A percentile compares a stretch with the other conserved stretches of the same genome.
Evolutionary conservation across 1,284 basidiomycete genomes (phyloP).

Genomic region (Quambalaria eucalypti): DNA sequence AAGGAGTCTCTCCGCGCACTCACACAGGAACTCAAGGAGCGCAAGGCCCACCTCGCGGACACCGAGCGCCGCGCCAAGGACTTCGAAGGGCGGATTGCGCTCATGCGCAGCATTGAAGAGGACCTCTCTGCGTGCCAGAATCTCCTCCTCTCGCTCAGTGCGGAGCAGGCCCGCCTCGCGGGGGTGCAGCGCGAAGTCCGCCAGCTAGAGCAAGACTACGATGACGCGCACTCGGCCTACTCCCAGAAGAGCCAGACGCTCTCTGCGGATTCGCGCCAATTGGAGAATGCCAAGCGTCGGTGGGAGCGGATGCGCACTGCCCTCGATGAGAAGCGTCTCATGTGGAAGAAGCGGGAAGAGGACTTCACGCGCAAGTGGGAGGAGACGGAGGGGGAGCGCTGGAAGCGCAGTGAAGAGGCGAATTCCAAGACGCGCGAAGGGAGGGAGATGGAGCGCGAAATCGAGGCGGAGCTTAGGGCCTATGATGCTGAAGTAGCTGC

Average conservation of each 20-base stretch:
- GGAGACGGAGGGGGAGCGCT: background rate
- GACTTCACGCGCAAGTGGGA: background rate
- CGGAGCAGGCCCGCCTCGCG: background rate
- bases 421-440: background rate
- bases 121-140: background rate
- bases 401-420: background rate
- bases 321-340: background rate
- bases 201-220: background rate
- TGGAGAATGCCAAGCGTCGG: background rate
- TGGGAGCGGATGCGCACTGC: background rate
- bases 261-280: background rate
- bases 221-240: background rate
- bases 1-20: background rate
- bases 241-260: background rate
- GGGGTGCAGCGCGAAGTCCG: background rate
- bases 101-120: background rate
- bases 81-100: background rate
- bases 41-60: background rate
- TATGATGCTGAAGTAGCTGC: background rate
- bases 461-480: background rate
- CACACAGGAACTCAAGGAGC: background rate
- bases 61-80: background rate
- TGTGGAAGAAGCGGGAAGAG: slow-evolving; percentile 2
- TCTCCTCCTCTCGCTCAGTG: background rate
- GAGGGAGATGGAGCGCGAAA: background rate